Percentiles rank a stretch among this genome's conserved stretches.
Conservation (phyloP, 2,329 filamentous ascomycete species). For the Aspergillus candidus region DNA sequence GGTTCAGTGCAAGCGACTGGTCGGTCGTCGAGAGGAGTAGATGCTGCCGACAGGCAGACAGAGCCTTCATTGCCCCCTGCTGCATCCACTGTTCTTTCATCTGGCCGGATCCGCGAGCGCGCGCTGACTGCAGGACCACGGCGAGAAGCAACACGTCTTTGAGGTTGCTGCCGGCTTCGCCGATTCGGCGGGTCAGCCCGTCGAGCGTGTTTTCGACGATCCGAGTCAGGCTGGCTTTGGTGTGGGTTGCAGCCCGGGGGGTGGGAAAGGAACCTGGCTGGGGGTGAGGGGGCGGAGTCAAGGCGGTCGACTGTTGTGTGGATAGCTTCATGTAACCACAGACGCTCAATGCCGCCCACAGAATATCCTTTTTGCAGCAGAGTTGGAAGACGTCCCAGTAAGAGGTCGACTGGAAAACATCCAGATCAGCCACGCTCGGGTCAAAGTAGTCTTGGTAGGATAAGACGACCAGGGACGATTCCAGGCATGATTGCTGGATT, state of each 20-base stretch:
- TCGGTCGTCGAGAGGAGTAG: slow-evolving; percentile 9
- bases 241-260: slow-evolving; percentile 1
- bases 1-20: not conserved
- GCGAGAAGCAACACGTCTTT: slow-evolving; percentile 28
- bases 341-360: slow-evolving; percentile 25
- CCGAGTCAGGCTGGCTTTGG: slow-evolving; percentile 21
- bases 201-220: slow-evolving; percentile 27
- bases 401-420: slow-evolving; percentile 15
- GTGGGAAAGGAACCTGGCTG: too few species aligned
- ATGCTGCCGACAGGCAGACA: slow-evolving; percentile 16
- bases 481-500: slow-evolving; percentile 18
- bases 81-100: slow-evolving; percentile 22
- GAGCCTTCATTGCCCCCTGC: slow-evolving; percentile 19
- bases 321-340: slow-evolving; percentile 24
- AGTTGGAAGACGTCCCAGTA: slow-evolving; percentile 25
- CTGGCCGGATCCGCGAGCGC: slow-evolving; percentile 20
- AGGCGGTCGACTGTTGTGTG: not conserved
- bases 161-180: slow-evolving; percentile 22
- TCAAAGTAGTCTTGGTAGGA: slow-evolving; percentile 30
- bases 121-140: slow-evolving; percentile 24
- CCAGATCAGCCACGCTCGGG: slow-evolving; percentile 22
- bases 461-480: slow-evolving; percentile 21
- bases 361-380: slow-evolving; percentile 25
- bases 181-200: slow-evolving; percentile 20
- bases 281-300: not conserved